Conservation (phyloP, 2,329 filamentous ascomycete species). For the Xylaria multiplex region DNA sequence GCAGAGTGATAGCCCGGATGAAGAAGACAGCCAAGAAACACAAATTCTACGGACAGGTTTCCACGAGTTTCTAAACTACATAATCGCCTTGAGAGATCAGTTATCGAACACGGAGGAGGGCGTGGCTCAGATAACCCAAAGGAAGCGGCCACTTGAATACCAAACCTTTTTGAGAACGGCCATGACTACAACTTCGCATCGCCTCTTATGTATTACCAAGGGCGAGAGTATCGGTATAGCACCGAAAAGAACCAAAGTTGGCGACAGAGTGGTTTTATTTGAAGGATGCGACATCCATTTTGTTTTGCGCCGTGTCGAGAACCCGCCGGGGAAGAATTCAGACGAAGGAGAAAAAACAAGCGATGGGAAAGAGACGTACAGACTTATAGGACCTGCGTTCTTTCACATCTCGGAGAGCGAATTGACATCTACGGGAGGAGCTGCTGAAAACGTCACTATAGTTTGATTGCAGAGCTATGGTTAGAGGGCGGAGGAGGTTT, state of each 20-base stretch:
- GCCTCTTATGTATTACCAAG: slow-evolving; percentile 25
- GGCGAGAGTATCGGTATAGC: slow-evolving; percentile 14
- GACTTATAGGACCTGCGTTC: slow-evolving; percentile 27
- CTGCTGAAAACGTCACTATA: too few species aligned
- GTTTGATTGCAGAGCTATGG: too few species aligned
- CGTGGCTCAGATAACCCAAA: neutral
- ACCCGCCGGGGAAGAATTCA: neutral
- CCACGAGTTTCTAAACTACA: slow-evolving; percentile 25
- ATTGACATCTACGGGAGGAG: neutral
- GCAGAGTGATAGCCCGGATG: neutral
- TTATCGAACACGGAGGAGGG: neutral
- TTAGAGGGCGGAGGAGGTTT: too few species aligned
- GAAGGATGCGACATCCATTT: slow-evolving; percentile 28
- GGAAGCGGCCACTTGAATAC: slow-evolving; percentile 16
- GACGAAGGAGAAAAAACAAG: neutral
- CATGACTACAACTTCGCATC: neutral
- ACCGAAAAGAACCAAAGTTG: slow-evolving; percentile 4
- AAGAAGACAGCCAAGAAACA: neutral
- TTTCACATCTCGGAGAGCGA: slow-evolving; percentile 6
- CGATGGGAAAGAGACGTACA: slow-evolving; percentile 2
- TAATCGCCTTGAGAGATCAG: neutral
- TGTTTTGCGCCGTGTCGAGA: slow-evolving; percentile 17
- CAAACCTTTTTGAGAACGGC: slow-evolving; percentile 18
- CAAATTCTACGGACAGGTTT: slow-evolving; percentile 20
- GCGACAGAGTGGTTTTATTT: slow-evolving; percentile 20